A percentile compares a stretch with the other conserved stretches of the same genome.
Evolutionary conservation across 192 early-diverging fungal species (phyloP).

Genomic region (Entomortierella parvispora): DNA sequence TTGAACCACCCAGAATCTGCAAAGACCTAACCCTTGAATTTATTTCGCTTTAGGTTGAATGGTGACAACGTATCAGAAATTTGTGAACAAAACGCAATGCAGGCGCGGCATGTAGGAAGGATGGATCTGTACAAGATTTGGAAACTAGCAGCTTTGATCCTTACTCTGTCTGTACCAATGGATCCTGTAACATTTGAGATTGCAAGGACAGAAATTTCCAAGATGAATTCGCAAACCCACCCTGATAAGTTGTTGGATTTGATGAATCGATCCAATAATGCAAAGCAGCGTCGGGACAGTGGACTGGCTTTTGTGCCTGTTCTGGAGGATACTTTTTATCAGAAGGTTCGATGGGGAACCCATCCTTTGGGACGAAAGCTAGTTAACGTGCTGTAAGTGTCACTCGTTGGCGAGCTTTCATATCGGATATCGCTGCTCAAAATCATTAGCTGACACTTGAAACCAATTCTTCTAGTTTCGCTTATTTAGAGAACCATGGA

Average conservation of each 20-base stretch:
- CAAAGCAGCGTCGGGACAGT: constrained; percentile 55
- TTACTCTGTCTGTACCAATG: constrained; percentile 61
- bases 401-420: not conserved
- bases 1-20: too few relatives aligned
- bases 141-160: constrained; percentile 69
- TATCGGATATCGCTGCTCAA: not conserved
- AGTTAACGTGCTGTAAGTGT: constrained; percentile 62
- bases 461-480: constrained; percentile 51
- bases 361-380: constrained; percentile 69
- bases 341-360: constrained; percentile 65
- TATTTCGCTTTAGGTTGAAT: constrained; percentile 55
- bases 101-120: constrained; percentile 56
- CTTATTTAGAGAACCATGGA: constrained; percentile 61
- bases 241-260: constrained; percentile 31
- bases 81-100: constrained; percentile 70
- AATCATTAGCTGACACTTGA: not conserved
- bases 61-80: constrained; percentile 67
- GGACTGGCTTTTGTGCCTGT: constrained; percentile 49
- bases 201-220: constrained; percentile 36
- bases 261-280: constrained; percentile 40
- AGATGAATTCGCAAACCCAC: constrained; percentile 45
- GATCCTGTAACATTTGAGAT: constrained; percentile 49
- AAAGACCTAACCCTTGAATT: too few relatives aligned
- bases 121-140: constrained; percentile 73
- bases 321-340: constrained; percentile 47